These are phyloP conservation scores for Xylaria sp. DNA, from an alignment of 2,329 filamentous ascomycete genomes.

Conservation along the genomic window DNA sequence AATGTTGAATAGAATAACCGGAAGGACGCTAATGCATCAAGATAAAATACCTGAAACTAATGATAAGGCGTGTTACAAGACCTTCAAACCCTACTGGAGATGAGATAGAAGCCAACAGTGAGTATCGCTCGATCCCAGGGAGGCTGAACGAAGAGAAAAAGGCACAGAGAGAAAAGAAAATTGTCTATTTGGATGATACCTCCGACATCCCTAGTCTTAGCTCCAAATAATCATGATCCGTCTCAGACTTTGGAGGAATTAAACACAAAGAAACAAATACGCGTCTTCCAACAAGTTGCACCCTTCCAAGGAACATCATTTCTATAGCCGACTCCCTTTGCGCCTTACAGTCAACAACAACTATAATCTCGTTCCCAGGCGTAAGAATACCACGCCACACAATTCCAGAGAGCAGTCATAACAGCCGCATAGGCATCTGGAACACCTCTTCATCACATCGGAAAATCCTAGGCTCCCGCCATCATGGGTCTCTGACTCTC, in stretches of 20 bases:
- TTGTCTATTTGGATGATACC: background rate
- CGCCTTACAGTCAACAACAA: constrained; percentile 11
- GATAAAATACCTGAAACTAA: too few relatives aligned
- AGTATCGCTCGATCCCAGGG: background rate
- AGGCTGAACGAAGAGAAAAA: background rate
- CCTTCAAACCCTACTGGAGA: background rate
- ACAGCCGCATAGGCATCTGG: too few relatives aligned
- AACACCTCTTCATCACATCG: background rate
- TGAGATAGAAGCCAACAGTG: background rate
- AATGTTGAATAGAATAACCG: background rate
- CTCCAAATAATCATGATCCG: constrained; percentile 8
- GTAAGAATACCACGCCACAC: background rate
- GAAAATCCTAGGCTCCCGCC: constrained; percentile 33
- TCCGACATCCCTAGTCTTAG: background rate
- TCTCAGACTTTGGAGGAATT: constrained; percentile 2
- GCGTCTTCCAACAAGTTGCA: background rate
- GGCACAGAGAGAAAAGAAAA: background rate
- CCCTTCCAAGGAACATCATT: background rate
- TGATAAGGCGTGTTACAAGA: background rate
- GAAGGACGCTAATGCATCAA: background rate
- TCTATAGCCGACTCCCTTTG: constrained; percentile 10
- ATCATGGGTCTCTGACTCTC: constrained; percentile 59
- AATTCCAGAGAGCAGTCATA: too few relatives aligned
- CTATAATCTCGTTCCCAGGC: background rate
- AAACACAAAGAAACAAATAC: constrained; percentile 10